phyloP scores from a whole-genome alignment of 208 protist genomes.

The Strigomonas culicis region DNA sequence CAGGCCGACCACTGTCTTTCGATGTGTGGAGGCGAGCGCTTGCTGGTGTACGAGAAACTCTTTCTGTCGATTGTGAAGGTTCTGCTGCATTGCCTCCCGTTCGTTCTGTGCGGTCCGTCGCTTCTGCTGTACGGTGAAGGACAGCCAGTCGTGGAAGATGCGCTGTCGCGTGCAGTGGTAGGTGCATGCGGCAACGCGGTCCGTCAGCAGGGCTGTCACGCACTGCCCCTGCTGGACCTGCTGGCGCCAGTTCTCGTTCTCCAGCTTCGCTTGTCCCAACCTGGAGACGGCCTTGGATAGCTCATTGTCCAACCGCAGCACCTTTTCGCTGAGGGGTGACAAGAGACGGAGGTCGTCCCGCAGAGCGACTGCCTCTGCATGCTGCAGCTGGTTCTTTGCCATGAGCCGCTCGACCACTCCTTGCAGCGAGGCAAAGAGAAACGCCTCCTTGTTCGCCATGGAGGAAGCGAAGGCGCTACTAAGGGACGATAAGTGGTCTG shows the following conservation, averaged over 20 bases:
- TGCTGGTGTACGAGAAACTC: not conserved
- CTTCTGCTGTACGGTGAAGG: not conserved
- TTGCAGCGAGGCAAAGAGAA: not conserved
- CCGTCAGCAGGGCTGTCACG: constrained; percentile 14
- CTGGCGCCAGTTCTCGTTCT: constrained; percentile 2
- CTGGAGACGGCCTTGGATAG: constrained; percentile 10
- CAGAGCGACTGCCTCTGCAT: constrained; percentile 15
- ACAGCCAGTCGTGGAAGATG: constrained; percentile 23
- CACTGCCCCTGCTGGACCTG: not conserved
- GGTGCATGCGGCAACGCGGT: constrained; percentile 7
- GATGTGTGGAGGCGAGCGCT: not conserved
- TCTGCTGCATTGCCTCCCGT: not conserved
- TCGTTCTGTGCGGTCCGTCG: not conserved
- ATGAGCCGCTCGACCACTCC: constrained; percentile 18
- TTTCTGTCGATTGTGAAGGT: constrained; percentile 1
- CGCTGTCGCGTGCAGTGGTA: constrained; percentile 7
- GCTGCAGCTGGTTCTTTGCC: constrained; percentile 14
- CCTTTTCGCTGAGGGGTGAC: constrained; percentile 28
- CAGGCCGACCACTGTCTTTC: not conserved
- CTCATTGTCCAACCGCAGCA: constrained; percentile 23
- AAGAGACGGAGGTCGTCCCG: constrained; percentile 20
- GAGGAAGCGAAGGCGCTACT: not conserved
- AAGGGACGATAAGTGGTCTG: not conserved
- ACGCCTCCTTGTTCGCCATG: not conserved
- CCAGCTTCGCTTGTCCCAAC: constrained; percentile 13